Conservation (phyloP, 2,329 filamentous ascomycete genomes). For the Microthyrium microscopicum region DNA sequence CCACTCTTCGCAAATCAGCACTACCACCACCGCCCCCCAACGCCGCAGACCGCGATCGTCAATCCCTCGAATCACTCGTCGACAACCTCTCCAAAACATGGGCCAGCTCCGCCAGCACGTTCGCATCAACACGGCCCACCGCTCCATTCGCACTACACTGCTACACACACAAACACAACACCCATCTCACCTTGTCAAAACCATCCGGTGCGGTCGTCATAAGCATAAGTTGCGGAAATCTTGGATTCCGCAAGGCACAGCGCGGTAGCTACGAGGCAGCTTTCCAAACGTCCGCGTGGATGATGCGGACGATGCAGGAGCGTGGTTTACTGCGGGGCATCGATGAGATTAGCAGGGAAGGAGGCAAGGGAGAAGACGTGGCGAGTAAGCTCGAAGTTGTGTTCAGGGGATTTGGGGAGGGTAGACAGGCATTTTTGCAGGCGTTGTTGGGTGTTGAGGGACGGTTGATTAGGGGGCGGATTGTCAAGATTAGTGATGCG, state of each 20-base stretch:
- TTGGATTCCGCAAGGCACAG: slow-evolving; percentile 75
- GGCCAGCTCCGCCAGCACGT: neutral
- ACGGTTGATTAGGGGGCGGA: slow-evolving; percentile 52
- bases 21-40: too few species aligned
- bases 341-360: neutral
- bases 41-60: too few species aligned
- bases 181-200: slow-evolving; percentile 75
- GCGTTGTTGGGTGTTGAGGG: slow-evolving; percentile 78
- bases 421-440: slow-evolving; percentile 80
- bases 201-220: slow-evolving; percentile 67
- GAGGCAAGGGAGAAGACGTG: slow-evolving; percentile 6
- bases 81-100: too few species aligned
- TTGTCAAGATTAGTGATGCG: slow-evolving; percentile 65
- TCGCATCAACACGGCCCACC: neutral
- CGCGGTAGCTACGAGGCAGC: slow-evolving; percentile 78
- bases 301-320: slow-evolving; percentile 72
- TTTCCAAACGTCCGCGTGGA: slow-evolving; percentile 74
- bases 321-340: slow-evolving; percentile 54
- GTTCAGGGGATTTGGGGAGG: slow-evolving; percentile 69
- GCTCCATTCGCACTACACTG: slow-evolving; percentile 67
- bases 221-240: slow-evolving; percentile 65
- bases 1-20: too few species aligned
- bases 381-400: slow-evolving; percentile 67
- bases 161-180: slow-evolving; percentile 83
- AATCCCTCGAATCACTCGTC: too few species aligned